phyloP scores from a whole-genome alignment of 768 basidiomycete species.

The Galerina marginata region DNA sequence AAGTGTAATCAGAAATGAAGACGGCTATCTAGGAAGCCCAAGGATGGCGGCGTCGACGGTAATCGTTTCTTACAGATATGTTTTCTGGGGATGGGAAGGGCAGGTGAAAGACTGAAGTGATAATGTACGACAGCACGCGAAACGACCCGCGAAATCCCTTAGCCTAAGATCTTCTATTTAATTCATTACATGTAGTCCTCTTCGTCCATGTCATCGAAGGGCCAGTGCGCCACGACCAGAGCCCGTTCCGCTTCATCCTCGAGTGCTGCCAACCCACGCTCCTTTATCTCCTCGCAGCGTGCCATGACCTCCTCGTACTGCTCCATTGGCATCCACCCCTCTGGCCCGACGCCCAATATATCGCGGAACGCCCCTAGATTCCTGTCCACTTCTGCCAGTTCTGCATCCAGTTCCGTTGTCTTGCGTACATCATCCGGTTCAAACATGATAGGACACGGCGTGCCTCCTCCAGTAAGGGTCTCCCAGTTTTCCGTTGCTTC shows the following conservation, averaged over 20 bases:
- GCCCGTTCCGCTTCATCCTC: slow-evolving; percentile 42
- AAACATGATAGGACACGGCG: slow-evolving; percentile 52
- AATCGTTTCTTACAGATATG: too few species aligned
- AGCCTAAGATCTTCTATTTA: too few species aligned
- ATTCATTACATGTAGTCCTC: slow-evolving; percentile 45
- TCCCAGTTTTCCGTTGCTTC: slow-evolving; percentile 48
- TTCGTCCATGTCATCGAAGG: slow-evolving; percentile 56
- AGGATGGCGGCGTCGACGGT: too few species aligned
- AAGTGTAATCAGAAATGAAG: too few species aligned
- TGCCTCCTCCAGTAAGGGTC: slow-evolving; percentile 40
- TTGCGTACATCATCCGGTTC: slow-evolving; percentile 48
- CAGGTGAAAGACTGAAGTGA: too few species aligned
- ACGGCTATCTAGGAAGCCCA: too few species aligned
- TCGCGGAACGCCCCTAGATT: slow-evolving; percentile 29
- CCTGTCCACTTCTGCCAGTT: slow-evolving; percentile 34
- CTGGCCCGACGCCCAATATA: slow-evolving; percentile 39
- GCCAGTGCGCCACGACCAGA: slow-evolving; percentile 46
- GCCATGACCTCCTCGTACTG: slow-evolving; percentile 46
- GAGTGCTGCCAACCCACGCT: slow-evolving; percentile 33
- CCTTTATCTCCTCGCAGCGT: slow-evolving; percentile 38
- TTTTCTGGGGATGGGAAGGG: too few species aligned
- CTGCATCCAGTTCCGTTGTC: slow-evolving; percentile 43
- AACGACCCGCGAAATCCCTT: too few species aligned
- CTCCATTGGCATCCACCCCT: slow-evolving; percentile 50
- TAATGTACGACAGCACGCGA: too few species aligned